These are phyloP conservation scores for Thalassiosira livingstoniorum DNA, from an alignment of 352 stramenopile species.

Conservation along the genomic window DNA sequence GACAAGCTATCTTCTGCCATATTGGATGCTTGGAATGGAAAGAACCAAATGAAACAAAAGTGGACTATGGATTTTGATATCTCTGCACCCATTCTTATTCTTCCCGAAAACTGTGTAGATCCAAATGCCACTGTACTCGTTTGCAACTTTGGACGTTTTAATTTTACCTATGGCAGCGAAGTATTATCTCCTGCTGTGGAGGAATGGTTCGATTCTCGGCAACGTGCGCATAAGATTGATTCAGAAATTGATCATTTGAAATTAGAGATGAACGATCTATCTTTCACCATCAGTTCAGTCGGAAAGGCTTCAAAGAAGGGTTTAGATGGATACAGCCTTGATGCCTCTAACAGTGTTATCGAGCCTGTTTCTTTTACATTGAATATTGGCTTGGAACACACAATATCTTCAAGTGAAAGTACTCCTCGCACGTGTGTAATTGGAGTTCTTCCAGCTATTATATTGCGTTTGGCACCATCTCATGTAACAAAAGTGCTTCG, in stretches of 20 bases:
- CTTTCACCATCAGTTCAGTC: slow-evolving; percentile 65
- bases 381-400: slow-evolving; percentile 78
- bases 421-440: slow-evolving; percentile 76
- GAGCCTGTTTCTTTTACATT: slow-evolving; percentile 79
- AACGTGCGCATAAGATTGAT: slow-evolving; percentile 57
- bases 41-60: slow-evolving; percentile 73
- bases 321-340: slow-evolving; percentile 46
- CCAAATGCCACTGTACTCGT: slow-evolving; percentile 69
- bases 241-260: slow-evolving; percentile 75
- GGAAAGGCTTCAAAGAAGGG: slow-evolving; percentile 50
- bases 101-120: slow-evolving; percentile 82
- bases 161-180: slow-evolving; percentile 76
- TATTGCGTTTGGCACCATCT: slow-evolving; percentile 67
- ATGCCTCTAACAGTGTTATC: slow-evolving; percentile 70
- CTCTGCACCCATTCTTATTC: slow-evolving; percentile 79
- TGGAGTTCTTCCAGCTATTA: slow-evolving; percentile 80
- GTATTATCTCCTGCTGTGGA: slow-evolving; percentile 57
- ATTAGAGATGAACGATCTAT: slow-evolving; percentile 73
- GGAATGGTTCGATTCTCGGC: slow-evolving; percentile 71
- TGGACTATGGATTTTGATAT: slow-evolving; percentile 84
- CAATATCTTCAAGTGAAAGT: slow-evolving; percentile 55
- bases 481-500: slow-evolving; percentile 75
- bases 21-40: slow-evolving; percentile 83
- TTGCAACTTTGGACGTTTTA: slow-evolving; percentile 84
- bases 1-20: slow-evolving; percentile 79